These are phyloP conservation scores for Aspergillus sclerotiicarbonarius DNA, from an alignment of 495 filamentous ascomycete genomes.

Conservation along the genomic window DNA sequence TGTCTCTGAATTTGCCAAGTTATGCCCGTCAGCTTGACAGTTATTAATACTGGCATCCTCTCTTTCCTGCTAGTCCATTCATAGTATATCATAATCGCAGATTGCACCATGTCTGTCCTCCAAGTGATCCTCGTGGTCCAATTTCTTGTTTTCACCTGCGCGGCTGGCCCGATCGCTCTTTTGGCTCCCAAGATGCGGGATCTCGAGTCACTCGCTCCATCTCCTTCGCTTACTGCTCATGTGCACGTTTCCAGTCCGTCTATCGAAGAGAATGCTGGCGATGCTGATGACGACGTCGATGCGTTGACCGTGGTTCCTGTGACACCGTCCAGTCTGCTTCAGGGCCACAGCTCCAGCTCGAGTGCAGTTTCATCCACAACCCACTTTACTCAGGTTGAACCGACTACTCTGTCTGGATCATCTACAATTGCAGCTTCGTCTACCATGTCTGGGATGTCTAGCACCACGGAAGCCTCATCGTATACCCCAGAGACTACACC, in stretches of 20 bases:
- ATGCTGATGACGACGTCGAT: conserved; percentile 9
- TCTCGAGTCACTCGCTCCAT: neutral
- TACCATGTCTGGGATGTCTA: neutral
- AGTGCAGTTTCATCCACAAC: neutral
- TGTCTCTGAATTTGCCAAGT: neutral
- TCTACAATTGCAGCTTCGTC: neutral
- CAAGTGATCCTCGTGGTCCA: conserved; percentile 17
- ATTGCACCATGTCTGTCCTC: conserved; percentile 25
- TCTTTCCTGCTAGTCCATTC: neutral
- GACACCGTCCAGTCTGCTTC: conserved; percentile 2
- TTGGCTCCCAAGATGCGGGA: conserved; percentile 5
- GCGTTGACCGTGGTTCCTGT: conserved; percentile 24
- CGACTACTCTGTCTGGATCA: neutral
- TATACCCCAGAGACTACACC: neutral
- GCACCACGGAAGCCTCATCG: neutral
- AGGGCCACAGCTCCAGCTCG: neutral
- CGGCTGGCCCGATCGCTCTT: conserved; percentile 40
- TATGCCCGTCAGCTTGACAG: neutral
- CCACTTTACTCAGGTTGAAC: neutral
- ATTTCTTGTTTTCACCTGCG: conserved; percentile 22
- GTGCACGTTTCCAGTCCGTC: neutral
- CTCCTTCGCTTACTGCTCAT: conserved; percentile 1
- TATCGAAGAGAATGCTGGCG: neutral
- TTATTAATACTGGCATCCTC: neutral
- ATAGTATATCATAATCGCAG: neutral